Base-by-base conservation (phyloP, 2,329 filamentous ascomycete species). In the Aspergillus pseudoviridinutans region DNA sequence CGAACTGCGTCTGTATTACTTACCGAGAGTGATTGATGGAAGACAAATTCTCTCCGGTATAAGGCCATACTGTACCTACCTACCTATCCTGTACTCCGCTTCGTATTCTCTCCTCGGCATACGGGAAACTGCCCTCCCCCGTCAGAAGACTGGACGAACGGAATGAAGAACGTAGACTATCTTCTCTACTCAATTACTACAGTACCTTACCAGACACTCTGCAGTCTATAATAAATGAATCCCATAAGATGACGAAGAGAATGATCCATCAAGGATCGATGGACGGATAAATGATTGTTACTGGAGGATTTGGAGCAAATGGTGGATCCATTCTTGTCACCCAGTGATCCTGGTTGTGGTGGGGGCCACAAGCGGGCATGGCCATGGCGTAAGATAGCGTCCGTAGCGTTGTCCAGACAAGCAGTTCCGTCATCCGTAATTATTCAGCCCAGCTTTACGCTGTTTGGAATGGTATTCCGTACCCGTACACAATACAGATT, bases 331-430 rank as follows among this genome's bases (percentile, higher is more conserved):
- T 60, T 60, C 55, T 55, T 58, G 58, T 60, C 58, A 53, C 22
- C 44, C 20, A 44, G n/a, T 44, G 41, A 44, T 24, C 41, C 41
- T n/a, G 41, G 49, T 57, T 14, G 27, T 51, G 27, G 58, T 59
- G 58, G 55, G 57, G 58, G 51, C 54, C 22, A 29, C 24, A 50
- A 51, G 53, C 47, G 57, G 54, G 51, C 57, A 59, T 59, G 58
- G 58, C 49, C 51, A 59, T 57, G 58, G 54, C 57, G 41, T 57
- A 59, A 50, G 47, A 50, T 54, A 53, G 50, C 17, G 49, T 49
- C 50, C n/a, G 54, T 28, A 46, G 35, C 17, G 44, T 51, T 51
- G 27, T 50, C 49, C 49, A 50, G 22, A 27, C 25, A 28, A 49
- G 46, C 46, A 51, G 49, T 35, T 32, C 24, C 22, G 27, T n/a